phyloP scores from a whole-genome alignment of 2,329 filamentous ascomycete species.

The Claviceps pusilla region DNA sequence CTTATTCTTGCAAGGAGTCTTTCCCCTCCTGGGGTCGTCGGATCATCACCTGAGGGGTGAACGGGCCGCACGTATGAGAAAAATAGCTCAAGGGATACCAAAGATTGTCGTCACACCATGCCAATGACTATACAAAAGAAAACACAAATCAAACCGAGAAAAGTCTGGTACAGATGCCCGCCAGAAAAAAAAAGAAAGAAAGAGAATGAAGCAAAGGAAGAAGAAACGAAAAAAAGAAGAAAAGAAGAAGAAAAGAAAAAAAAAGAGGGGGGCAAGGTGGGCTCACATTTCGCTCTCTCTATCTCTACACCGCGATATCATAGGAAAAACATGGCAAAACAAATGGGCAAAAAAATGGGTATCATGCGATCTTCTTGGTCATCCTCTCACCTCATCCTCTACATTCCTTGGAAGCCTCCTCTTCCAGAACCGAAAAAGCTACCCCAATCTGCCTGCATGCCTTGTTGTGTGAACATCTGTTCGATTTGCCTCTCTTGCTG shows the following conservation, averaged over 20 bases:
- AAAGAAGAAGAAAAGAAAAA: slow-evolving; percentile 7
- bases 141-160: slow-evolving; percentile 4
- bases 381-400: slow-evolving; percentile 13
- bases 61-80: not conserved
- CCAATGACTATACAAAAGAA: not conserved
- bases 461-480: slow-evolving; percentile 34
- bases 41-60: not conserved
- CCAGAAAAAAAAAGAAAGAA: slow-evolving; percentile 8
- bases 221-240: slow-evolving; percentile 1
- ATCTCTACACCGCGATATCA: not conserved
- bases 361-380: slow-evolving; percentile 15
- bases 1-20: not conserved
- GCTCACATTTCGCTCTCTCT: not conserved
- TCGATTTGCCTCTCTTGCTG: slow-evolving; percentile 29
- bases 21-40: not conserved
- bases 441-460: slow-evolving; percentile 31
- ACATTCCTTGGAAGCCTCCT: slow-evolving; percentile 29
- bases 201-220: slow-evolving; percentile 6
- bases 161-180: not conserved
- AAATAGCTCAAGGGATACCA: not conserved
- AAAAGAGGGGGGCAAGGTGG: not conserved
- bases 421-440: slow-evolving; percentile 30
- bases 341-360: slow-evolving; percentile 15
- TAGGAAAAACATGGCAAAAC: not conserved
- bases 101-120: not conserved